Percentiles rank a stretch among this genome's conserved stretches.
Conservation (phyloP, 2,329 filamentous ascomycete species). For the Aspergillus phoenicis region DNA sequence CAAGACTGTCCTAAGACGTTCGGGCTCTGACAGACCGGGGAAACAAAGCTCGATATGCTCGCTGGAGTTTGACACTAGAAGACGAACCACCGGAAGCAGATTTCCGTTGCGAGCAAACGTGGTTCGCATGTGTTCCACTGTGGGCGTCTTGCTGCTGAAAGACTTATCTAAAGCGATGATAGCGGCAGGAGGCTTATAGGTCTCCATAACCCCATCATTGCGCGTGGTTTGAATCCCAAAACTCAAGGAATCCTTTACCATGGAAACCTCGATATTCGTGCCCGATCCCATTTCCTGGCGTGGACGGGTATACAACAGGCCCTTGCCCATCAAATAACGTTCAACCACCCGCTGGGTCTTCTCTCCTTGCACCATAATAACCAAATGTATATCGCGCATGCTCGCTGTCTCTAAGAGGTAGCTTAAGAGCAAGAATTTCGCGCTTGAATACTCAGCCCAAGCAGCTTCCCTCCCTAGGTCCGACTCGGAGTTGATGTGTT, state of each 20-base stretch:
- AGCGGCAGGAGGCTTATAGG: conserved; percentile 39
- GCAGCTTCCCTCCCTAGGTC: conserved; percentile 43
- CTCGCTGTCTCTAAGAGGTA: conserved; percentile 43
- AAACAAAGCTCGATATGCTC: conserved; percentile 51
- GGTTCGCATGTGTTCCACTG: conserved; percentile 43
- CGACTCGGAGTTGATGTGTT: conserved; percentile 38
- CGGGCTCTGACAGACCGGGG: conserved; percentile 37
- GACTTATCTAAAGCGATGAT: conserved; percentile 50
- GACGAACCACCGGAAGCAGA: conserved; percentile 47
- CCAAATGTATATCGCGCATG: conserved; percentile 40
- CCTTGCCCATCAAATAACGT: conserved; percentile 47
- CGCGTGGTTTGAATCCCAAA: conserved; percentile 39
- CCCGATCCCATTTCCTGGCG: conserved; percentile 36
- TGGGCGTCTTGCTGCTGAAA: conserved; percentile 43
- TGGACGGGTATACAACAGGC: conserved; percentile 35
- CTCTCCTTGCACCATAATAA: conserved; percentile 42
- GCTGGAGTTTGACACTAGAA: conserved; percentile 49
- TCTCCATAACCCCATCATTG: conserved; percentile 34
- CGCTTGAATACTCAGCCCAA: conserved; percentile 52
- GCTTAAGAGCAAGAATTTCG: conserved; percentile 50
- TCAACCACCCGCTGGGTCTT: conserved; percentile 43
- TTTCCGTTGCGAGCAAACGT: conserved; percentile 37
- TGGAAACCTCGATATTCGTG: conserved; percentile 38
- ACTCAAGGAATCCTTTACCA: conserved; percentile 39
- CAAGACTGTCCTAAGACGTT: conserved; percentile 38